A percentile compares a stretch with the other conserved stretches of the same genome.
Evolutionary conservation across 306 rosid species (phyloP).

Genomic region (Castanea crenata): DNA sequence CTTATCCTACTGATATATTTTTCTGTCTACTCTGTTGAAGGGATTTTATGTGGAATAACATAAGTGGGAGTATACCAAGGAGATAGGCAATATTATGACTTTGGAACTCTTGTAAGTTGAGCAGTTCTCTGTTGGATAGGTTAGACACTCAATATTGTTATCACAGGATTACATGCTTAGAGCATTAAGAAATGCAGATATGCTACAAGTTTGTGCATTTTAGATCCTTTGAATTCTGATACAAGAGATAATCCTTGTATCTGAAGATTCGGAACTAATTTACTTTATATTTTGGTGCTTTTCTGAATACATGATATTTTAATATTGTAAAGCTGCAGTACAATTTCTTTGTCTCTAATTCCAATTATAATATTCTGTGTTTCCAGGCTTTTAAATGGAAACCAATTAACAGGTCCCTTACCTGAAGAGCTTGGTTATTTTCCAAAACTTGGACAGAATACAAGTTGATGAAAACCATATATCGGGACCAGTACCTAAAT

Average conservation of each 20-base stretch:
- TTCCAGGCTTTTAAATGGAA: constrained; percentile 79
- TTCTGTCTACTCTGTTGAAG: constrained; percentile 39
- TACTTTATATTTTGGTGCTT: constrained; percentile 1
- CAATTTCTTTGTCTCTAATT: constrained; percentile 6
- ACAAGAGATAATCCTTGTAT: too few relatives aligned
- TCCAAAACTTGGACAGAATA: constrained; percentile 50
- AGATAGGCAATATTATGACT: constrained; percentile 68
- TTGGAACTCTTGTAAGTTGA: constrained; percentile 75
- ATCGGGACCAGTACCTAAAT: constrained; percentile 64
- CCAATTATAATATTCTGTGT: constrained; percentile 1
- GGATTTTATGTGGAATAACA: constrained; percentile 88
- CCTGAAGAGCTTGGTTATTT: constrained; percentile 82
- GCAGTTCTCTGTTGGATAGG: constrained; percentile 9
- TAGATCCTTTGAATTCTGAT: too few relatives aligned
- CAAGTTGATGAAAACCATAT: constrained; percentile 74
- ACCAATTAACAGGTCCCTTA: constrained; percentile 61
- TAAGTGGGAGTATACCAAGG: constrained; percentile 85
- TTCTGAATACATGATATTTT: not conserved
- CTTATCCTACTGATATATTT: constrained; percentile 27
- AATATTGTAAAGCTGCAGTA: not conserved
- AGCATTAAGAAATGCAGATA: too few relatives aligned
- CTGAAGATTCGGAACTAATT: too few relatives aligned
- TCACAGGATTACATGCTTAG: too few relatives aligned
- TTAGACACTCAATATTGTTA: constrained; percentile 9
- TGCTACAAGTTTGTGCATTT: too few relatives aligned